Base-by-base conservation (phyloP, 2,329 filamentous ascomycete species). In the Aspergillus hortae region DNA sequence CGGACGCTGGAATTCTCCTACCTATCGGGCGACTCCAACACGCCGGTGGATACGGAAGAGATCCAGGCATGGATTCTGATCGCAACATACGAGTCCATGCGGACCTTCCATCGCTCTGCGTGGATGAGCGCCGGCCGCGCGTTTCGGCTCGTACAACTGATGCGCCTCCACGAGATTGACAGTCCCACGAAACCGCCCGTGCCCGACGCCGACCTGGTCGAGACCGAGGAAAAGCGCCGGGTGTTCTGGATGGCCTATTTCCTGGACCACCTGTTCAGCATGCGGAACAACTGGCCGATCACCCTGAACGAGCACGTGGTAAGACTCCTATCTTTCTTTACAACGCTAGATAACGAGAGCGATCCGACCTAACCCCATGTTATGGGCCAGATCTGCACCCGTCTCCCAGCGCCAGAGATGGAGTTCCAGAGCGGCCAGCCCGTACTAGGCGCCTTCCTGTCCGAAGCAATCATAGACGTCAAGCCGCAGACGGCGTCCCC, bases 161-260 rank as follows among this genome's bases (percentile, higher is more conserved):
- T 66, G 59, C 48, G 59, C 19, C 54, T 69, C 14, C 57, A 64
- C 49, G 62, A 69, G 17, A 50, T 66, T 15, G 66, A 70, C 35
- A 14, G 49, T 51, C 6, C 46, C 52, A 42, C 44, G 30, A 11
- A 12, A 35, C 17, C 30, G 38, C 6, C 45, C 25, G 46, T 2
- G 25, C 27, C 27, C 2, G 48, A 36, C 52, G 54, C 12, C 61
- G 57, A 48, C 40, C 48, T 17, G 41, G 54, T 64, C 14, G 62
- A 67, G 43, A 58, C 56, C 2, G 70, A 73, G 54, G 61, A 70
- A 49, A 65, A 59, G 42, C 50, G 70, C 15, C 53, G 70, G 11
- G 64, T 62, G 0, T 73, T 72, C 50, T 73, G 70, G 70, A 58
- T 73, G 55, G 69, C 69, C 0, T 72, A 69, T 48, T 61, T 56